Evolutionary conservation across 2,329 filamentous ascomycete species (phyloP).

Genomic region (Botrytis fabae): DNA sequence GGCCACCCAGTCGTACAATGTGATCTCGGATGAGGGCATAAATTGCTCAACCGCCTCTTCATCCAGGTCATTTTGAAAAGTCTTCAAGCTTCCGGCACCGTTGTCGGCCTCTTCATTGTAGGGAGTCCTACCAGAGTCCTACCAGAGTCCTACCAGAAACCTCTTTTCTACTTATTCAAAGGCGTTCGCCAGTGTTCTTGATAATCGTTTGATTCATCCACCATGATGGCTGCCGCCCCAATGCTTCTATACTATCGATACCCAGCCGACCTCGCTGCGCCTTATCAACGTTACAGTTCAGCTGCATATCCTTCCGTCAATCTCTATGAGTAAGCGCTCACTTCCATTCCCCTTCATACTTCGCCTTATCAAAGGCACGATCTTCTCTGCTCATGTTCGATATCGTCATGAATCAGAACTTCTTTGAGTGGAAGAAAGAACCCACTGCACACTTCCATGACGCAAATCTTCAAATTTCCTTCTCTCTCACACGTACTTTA

Average conservation of each 20-base stretch:
- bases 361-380: background rate
- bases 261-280: background rate
- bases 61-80: background rate
- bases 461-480: background rate
- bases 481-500: background rate
- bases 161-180: background rate
- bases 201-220: background rate
- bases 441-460: background rate
- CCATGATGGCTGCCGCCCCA: slow-evolving; percentile 18
- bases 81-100: background rate
- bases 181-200: background rate
- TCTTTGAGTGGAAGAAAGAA: background rate
- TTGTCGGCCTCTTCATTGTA: slow-evolving; percentile 1
- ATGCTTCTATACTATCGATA: slow-evolving; percentile 17
- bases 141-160: background rate
- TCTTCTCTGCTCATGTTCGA: background rate
- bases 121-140: slow-evolving; percentile 5
- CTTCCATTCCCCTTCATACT: background rate
- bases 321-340: slow-evolving; percentile 23
- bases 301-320: slow-evolving; percentile 18
- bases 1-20: slow-evolving; percentile 15
- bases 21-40: slow-evolving; percentile 20
- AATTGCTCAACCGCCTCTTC: slow-evolving; percentile 11
- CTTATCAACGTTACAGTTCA: slow-evolving; percentile 17
- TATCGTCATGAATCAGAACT: background rate